Evolutionary conservation across 2,329 filamentous ascomycete species (phyloP), one percentile per base, ranked within the genome.

Genomic region (Chrysosporium keratinophilum): DNA sequence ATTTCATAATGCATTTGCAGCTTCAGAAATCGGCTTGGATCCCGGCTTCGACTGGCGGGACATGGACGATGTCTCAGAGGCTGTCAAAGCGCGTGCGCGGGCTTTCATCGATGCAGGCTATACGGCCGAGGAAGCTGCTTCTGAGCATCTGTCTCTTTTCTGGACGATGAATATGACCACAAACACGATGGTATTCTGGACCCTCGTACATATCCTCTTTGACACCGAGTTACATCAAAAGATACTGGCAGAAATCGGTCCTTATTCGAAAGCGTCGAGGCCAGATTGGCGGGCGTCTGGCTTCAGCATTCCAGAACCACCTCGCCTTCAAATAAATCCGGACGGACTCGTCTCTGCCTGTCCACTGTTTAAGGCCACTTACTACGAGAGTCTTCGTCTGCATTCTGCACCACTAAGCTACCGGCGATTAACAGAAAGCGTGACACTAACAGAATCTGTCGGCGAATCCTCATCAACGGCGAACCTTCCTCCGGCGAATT

Each of bases 101-200:
- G 59, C 65, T 10, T 75, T 71, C 56, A 68, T 65, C 54, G 67
- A 67, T 52, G 50, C 69, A 23, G 66, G 65, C 1, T 64, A 73
- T 41, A 65, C 69, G 2, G 58, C 69, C 4, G 57, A 62, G 35
- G 68, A 69, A 15, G 70, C 72, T 19, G 70, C 67, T 12, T 60
- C 66, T 3, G 63, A 64, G 42, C 75, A 79, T 53, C 61, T 76
- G n/a, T 70, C 70, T n/a, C 61, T 80, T 6, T 63, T 80, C 20
- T 81, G 78, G 78, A 76, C 76, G 9, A 67, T 77, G 61, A 76
- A 78, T 58, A 74, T 74, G 14, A 79, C 81, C 58, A 70, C 74
- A 4, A 74, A 74, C 49, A 69, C 72, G 3, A 63, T 80, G 52
- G 69, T 74, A n/a, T 78, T 76, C 61, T 79, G 76, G 75, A 71